These are phyloP conservation scores for Bacidia rubella DNA, from an alignment of 495 filamentous ascomycete species.

Conservation along the genomic window DNA sequence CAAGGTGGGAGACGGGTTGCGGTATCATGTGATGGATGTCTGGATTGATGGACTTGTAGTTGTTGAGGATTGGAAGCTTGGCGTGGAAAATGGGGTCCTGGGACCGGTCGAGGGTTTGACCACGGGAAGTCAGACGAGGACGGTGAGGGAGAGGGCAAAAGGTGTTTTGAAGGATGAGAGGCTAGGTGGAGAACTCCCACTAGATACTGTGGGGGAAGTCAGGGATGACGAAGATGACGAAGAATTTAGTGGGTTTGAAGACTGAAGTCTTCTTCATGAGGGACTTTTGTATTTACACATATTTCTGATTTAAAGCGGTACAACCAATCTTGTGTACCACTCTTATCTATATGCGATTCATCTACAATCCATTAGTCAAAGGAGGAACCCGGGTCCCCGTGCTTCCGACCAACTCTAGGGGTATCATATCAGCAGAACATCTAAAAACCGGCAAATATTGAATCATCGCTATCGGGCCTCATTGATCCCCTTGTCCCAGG, in stretches of 20 bases:
- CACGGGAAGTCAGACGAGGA: conserved; percentile 50
- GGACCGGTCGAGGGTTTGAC: conserved; percentile 43
- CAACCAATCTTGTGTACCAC: too few species aligned
- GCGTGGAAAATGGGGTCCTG: conserved; percentile 31
- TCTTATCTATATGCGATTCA: too few species aligned
- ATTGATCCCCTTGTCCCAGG: not conserved
- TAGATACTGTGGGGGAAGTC: conserved; percentile 32
- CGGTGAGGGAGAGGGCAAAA: conserved; percentile 54
- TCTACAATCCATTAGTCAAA: too few species aligned
- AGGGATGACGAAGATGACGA: conserved; percentile 31
- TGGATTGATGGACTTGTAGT: conserved; percentile 79
- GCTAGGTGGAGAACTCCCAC: too few species aligned
- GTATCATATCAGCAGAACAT: not conserved
- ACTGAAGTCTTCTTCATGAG: conserved; percentile 21
- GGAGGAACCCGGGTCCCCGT: not conserved
- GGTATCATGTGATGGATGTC: conserved; percentile 81
- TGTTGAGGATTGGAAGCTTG: conserved; percentile 26
- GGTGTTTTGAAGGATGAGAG: conserved; percentile 67
- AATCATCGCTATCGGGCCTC: not conserved
- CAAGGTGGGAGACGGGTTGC: conserved; percentile 62
- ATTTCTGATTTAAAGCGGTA: too few species aligned
- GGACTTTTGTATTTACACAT: too few species aligned
- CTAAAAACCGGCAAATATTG: not conserved
- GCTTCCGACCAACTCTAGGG: not conserved
- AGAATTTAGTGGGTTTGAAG: conserved; percentile 66